Evolutionary conservation across 306 rosid species (phyloP).

Genomic region (Clitoria ternatea): DNA sequence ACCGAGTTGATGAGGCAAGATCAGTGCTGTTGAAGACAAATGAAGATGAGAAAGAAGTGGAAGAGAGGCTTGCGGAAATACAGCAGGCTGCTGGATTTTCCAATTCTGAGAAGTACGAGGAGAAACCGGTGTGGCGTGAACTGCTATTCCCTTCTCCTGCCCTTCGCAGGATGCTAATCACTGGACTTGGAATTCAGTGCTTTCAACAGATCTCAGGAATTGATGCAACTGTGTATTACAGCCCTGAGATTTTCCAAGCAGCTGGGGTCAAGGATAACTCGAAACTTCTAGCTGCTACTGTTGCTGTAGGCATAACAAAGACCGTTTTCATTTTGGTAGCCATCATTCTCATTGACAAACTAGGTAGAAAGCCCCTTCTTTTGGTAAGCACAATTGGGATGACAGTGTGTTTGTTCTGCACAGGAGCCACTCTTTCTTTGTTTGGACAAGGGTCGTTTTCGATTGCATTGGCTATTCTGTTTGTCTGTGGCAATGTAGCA

Average conservation of each 20-base stretch:
- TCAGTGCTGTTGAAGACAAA: constrained; percentile 70
- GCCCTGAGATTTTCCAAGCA: constrained; percentile 69
- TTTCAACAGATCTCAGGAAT: constrained; percentile 97
- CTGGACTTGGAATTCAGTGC: constrained; percentile 89
- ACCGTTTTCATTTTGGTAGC: constrained; percentile 79
- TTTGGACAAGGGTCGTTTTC: constrained; percentile 49
- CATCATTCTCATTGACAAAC: constrained; percentile 64
- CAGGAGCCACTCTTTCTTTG: constrained; percentile 46
- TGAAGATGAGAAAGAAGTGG: constrained; percentile 73
- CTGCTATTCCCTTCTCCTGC: constrained; percentile 73
- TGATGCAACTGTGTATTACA: constrained; percentile 93
- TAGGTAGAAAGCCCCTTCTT: constrained; percentile 86
- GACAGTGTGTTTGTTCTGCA: constrained; percentile 74
- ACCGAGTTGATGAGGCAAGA: constrained; percentile 81
- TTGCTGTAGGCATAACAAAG: constrained; percentile 82
- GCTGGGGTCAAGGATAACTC: constrained; percentile 66
- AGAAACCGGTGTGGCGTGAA: constrained; percentile 66
- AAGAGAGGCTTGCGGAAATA: constrained; percentile 84
- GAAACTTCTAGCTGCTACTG: constrained; percentile 78
- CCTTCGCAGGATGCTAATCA: constrained; percentile 66
- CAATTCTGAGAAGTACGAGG: constrained; percentile 48
- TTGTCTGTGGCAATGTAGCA: constrained; percentile 91
- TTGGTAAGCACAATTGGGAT: constrained; percentile 85
- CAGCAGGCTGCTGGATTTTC: constrained; percentile 58
- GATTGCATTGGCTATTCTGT: constrained; percentile 50